Percentiles rank a stretch among this genome's conserved stretches.
Conservation (phyloP, 2,329 filamentous ascomycete genomes). For the Stachybotrys elegans region DNA sequence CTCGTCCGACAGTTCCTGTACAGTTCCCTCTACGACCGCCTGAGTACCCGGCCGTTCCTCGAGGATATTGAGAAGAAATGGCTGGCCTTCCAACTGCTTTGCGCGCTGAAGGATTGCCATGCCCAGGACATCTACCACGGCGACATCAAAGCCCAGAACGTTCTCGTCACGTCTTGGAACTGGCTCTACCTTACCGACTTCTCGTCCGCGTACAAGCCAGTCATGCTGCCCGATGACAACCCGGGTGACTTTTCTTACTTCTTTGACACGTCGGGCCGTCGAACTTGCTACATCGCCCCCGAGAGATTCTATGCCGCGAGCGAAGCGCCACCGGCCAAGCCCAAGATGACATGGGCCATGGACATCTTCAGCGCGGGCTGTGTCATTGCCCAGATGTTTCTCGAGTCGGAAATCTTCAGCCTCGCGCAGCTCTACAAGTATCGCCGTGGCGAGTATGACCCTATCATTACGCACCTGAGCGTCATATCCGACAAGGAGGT, state of each 20-base stretch:
- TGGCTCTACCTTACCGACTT: slow-evolving; percentile 99
- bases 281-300: slow-evolving; percentile 92
- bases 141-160: slow-evolving; percentile 97
- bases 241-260: slow-evolving; percentile 97
- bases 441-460: slow-evolving; percentile 86
- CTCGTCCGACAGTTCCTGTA: slow-evolving; percentile 93
- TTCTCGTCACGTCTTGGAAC: slow-evolving; percentile 97
- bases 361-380: slow-evolving; percentile 97
- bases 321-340: slow-evolving; percentile 54
- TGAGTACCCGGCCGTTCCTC: slow-evolving; percentile 92
- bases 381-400: slow-evolving; percentile 92
- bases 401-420: slow-evolving; percentile 96
- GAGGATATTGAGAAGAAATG: slow-evolving; percentile 99
- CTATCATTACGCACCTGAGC: slow-evolving; percentile 70
- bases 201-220: slow-evolving; percentile 90
- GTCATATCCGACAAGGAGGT: slow-evolving; percentile 86
- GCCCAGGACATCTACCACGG: slow-evolving; percentile 86
- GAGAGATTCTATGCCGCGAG: slow-evolving; percentile 79
- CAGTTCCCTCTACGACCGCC: slow-evolving; percentile 92
- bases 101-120: slow-evolving; percentile 88
- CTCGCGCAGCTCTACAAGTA: slow-evolving; percentile 95
- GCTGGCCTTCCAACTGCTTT: slow-evolving; percentile 93
- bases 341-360: slow-evolving; percentile 83
- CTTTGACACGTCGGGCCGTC: slow-evolving; percentile 85
- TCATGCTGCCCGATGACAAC: slow-evolving; percentile 91